Percentiles rank a stretch among this genome's conserved stretches.
These are phyloP conservation scores for Herpotrichia juniperi DNA, from an alignment of 2,329 filamentous ascomycete species.

Conservation along the genomic window DNA sequence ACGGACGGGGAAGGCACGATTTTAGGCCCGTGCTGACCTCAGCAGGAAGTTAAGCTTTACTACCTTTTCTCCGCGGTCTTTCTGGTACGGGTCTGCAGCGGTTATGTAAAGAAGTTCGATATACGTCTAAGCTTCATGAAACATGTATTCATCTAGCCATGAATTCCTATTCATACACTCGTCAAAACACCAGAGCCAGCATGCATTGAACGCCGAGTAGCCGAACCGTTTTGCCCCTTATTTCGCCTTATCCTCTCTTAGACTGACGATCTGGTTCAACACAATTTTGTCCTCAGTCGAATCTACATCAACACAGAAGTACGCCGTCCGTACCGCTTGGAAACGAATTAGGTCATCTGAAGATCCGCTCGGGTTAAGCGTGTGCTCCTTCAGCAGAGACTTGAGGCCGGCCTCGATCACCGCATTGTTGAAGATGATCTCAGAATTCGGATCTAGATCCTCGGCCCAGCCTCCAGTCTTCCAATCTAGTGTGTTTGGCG, in stretches of 20 bases:
- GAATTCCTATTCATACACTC: background rate
- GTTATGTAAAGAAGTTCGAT: no score
- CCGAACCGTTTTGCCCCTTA: conserved; percentile 1
- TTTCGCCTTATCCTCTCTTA: conserved; percentile 74
- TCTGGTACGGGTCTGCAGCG: background rate
- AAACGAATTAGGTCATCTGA: conserved; percentile 71
- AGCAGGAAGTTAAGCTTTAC: background rate
- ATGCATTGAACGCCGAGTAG: background rate
- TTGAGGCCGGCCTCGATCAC: conserved; percentile 84
- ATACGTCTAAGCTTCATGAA: no score
- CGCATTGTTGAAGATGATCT: conserved; percentile 78
- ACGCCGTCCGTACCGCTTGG: conserved; percentile 88
- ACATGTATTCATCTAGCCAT: background rate
- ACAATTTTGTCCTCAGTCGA: conserved; percentile 75
- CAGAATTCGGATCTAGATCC: conserved; percentile 83
- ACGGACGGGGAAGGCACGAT: background rate
- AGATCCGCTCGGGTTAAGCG: conserved; percentile 35
- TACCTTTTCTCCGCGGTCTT: background rate
- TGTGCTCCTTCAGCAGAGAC: conserved; percentile 71
- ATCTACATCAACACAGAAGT: conserved; percentile 82
- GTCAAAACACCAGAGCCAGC: background rate
- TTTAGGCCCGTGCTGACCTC: background rate
- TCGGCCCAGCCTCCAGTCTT: conserved; percentile 79
- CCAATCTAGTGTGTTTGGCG: conserved; percentile 73
- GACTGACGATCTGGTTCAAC: conserved; percentile 86